Conservation (phyloP, 768 basidiomycete species). For the Agaricus blazei region DNA sequence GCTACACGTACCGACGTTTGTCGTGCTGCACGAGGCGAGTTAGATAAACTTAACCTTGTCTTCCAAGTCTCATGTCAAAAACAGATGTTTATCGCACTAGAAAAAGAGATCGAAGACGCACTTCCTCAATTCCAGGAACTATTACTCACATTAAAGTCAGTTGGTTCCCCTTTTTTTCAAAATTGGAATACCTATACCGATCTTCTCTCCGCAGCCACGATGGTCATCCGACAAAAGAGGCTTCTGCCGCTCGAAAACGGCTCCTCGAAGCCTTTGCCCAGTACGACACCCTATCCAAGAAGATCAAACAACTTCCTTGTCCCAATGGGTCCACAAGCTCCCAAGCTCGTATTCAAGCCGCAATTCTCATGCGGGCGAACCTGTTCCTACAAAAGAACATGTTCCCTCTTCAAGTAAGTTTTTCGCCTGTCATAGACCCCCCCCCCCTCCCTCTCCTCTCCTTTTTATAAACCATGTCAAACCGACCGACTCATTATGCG, state of each 20-base stretch:
- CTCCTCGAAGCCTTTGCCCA: conserved; percentile 82
- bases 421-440: background rate
- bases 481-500: too few relatives aligned
- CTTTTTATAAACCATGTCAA: background rate
- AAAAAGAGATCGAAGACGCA: conserved; percentile 85
- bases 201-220: conserved; percentile 24
- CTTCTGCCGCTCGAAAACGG: conserved; percentile 66
- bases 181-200: background rate
- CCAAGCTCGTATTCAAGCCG: conserved; percentile 80
- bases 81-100: conserved; percentile 67
- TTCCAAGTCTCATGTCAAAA: background rate
- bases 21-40: conserved; percentile 65
- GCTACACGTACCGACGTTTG: conserved; percentile 51
- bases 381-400: conserved; percentile 87
- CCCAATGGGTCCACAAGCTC: conserved; percentile 58
- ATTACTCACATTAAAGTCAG: conserved; percentile 63
- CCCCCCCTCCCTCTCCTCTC: background rate
- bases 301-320: conserved; percentile 70
- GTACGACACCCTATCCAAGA: conserved; percentile 86
- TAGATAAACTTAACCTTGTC: background rate
- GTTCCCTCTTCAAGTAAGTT: conserved; percentile 71
- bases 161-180: background rate
- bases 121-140: conserved; percentile 89
- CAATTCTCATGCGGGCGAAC: conserved; percentile 72
- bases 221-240: conserved; percentile 61